Percentiles rank a stretch among this genome's conserved stretches.
phyloP scores from a whole-genome alignment of 2,329 filamentous ascomycete species.

The Thelonectria olida region DNA sequence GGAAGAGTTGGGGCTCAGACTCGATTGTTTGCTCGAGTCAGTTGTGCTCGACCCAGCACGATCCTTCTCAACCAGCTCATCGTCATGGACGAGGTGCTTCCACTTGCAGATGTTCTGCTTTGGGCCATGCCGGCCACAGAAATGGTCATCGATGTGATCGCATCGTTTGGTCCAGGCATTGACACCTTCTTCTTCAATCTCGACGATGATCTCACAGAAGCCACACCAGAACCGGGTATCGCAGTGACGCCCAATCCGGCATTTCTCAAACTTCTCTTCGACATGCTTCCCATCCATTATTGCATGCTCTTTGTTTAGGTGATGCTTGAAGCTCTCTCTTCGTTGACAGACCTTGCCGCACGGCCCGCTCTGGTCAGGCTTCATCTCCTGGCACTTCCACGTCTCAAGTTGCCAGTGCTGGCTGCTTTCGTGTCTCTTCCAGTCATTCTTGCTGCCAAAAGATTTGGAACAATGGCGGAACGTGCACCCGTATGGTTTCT shows the following conservation, averaged over 20 bases:
- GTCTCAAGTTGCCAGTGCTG: constrained; percentile 78
- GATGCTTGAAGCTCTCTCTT: constrained; percentile 66
- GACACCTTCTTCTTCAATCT: constrained; percentile 48
- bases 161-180: constrained; percentile 66
- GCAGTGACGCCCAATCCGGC: constrained; percentile 71
- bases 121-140: constrained; percentile 59
- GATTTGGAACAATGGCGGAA: constrained; percentile 72
- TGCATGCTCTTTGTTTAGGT: constrained; percentile 65
- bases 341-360: constrained; percentile 70
- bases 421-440: constrained; percentile 87
- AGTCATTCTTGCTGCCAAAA: constrained; percentile 95
- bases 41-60: neutral
- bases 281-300: constrained; percentile 43
- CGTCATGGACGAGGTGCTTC: constrained; percentile 50
- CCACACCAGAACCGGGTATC: constrained; percentile 85
- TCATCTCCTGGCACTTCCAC: constrained; percentile 72
- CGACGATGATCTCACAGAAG: constrained; percentile 72
- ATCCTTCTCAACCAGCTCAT: neutral
- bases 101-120: constrained; percentile 65
- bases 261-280: constrained; percentile 58
- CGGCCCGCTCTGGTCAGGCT: constrained; percentile 25
- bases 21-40: constrained; percentile 11
- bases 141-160: constrained; percentile 81
- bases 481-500: constrained; percentile 84
- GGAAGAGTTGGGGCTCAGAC: constrained; percentile 12